Base-by-base conservation (phyloP, 768 basidiomycete species). In the Pulveroboletus ravenelii region DNA sequence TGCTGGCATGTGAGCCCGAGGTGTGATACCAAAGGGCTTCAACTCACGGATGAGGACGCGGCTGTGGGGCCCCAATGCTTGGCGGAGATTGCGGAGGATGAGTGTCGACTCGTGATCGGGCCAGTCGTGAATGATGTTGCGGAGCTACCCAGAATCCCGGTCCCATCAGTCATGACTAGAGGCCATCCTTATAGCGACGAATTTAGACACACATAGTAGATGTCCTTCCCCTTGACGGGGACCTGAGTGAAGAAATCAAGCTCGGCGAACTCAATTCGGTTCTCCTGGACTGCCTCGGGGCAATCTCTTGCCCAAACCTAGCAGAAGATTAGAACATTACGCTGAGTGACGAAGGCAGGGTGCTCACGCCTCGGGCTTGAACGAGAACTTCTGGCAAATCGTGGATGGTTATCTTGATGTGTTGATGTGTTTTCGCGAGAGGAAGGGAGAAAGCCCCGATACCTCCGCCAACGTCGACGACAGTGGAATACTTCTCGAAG, bases 381-480 rank as follows among this genome's bases (percentile, higher is more conserved):
- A 38, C 45, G 10, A 72, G 52, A 5, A 55, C 54, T 13, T 60
- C 53, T 0, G 60, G 62, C 13, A 67, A 45, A 43, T 72, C 72
- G 14, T 70, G 71, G 18, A 71, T 44, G 6, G 62, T 62, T 7
- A 71, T 53, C 35, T 62, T 58, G n/a, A 72, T n/a, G 20, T 68
- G 45, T 17, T 67, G 62, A 46, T 66, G 54, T 18, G 23, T 58
- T 29, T 62, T 61, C 3, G 58, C 60, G 3, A 73, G 59, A 3
- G 63, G 59, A 14, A 73, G 47, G 18, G 65, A 58, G 29, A 65
- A 62, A 10, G 62, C 53, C 9, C 71, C 71, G 15, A 68, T 60
- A 7, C 70, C 63, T 38, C 70, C 70, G 10, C 70, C 71, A 4
- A 72, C 59, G 43, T 72, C 71, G 20, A 70, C 67, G 8, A 71